A percentile compares a stretch with the other conserved stretches of the same genome.
Evolutionary conservation across 2,329 filamentous ascomycete genomes (phyloP).

Genomic region (Aspergillus aculeatus): DNA sequence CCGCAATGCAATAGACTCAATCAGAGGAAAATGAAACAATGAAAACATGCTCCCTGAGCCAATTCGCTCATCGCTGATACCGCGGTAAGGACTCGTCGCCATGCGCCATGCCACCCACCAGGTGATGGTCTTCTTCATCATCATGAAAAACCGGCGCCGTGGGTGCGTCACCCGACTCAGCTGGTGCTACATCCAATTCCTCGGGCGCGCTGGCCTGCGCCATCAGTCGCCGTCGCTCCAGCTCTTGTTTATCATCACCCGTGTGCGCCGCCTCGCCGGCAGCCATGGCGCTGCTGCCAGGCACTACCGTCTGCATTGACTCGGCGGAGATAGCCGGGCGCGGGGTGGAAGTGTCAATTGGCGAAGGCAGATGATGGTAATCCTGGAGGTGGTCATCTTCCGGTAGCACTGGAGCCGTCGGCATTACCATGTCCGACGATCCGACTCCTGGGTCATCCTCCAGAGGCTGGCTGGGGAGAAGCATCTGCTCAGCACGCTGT

Average conservation of each 20-base stretch:
- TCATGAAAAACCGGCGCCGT: slow-evolving; percentile 62
- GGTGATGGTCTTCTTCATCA: slow-evolving; percentile 55
- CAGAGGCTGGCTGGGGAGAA: slow-evolving; percentile 79
- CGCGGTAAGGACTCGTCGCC: slow-evolving; percentile 44
- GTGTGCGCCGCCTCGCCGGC: slow-evolving; percentile 36
- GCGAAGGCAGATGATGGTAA: slow-evolving; percentile 31
- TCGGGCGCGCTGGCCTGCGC: slow-evolving; percentile 63
- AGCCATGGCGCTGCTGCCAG: slow-evolving; percentile 43
- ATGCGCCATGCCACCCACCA: slow-evolving; percentile 38
- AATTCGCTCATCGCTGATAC: slow-evolving; percentile 40
- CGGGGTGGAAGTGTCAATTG: slow-evolving; percentile 19
- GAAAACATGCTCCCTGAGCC: slow-evolving; percentile 6
- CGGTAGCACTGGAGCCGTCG: slow-evolving; percentile 46
- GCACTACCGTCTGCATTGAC: slow-evolving; percentile 32
- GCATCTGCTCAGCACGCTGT: slow-evolving; percentile 70
- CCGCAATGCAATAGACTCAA: slow-evolving; percentile 31
- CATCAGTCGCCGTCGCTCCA: slow-evolving; percentile 66
- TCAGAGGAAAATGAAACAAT: slow-evolving; percentile 18
- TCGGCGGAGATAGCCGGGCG: slow-evolving; percentile 29
- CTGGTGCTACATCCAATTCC: slow-evolving; percentile 17
- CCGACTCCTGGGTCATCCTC: slow-evolving; percentile 41
- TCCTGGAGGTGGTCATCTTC: slow-evolving; percentile 57
- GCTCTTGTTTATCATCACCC: slow-evolving; percentile 74
- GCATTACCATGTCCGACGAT: slow-evolving; percentile 44
- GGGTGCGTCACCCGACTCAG: slow-evolving; percentile 35